phyloP scores from a whole-genome alignment of 345 rosid species.

The Pugionium cornutum region DNA sequence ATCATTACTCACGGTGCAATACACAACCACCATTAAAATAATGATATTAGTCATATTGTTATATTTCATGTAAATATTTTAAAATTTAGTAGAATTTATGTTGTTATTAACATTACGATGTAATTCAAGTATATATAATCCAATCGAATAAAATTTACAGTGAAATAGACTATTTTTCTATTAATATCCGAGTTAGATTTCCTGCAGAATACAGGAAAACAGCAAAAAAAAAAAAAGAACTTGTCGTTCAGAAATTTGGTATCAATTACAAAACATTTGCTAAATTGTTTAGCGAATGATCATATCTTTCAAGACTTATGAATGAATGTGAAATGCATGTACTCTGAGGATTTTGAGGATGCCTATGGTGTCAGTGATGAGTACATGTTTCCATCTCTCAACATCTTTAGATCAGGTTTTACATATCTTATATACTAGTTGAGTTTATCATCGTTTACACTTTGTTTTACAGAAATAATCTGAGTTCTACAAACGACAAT shows the following conservation, averaged over 20 bases:
- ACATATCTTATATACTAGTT: constrained; percentile 12
- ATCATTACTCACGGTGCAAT: no score
- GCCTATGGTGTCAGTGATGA: constrained; percentile 90
- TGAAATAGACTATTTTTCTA: no score
- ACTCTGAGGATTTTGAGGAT: constrained; percentile 65
- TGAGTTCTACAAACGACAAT: constrained; percentile 55
- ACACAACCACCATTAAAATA: no score
- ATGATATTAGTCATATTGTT: no score
- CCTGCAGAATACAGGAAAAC: constrained; percentile 68
- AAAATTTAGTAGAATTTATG: no score
- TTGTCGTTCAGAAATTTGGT: constrained; percentile 73
- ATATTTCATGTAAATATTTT: no score
- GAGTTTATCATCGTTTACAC: constrained; percentile 42
- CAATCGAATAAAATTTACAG: no score
- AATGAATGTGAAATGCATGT: constrained; percentile 79
- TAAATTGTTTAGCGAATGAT: constrained; percentile 79
- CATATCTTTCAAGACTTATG: constrained; percentile 75
- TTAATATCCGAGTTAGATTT: no score
- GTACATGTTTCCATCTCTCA: constrained; percentile 56
- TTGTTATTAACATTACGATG: no score
- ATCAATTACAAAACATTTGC: constrained; percentile 71
- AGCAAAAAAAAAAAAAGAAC: constrained; percentile 73
- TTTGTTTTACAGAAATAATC: constrained; percentile 70
- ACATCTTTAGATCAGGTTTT: constrained; percentile 8
- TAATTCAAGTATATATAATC: no score